Conservation (phyloP, 805 yeast species). For the Metschnikowia drakensbergensis region DNA sequence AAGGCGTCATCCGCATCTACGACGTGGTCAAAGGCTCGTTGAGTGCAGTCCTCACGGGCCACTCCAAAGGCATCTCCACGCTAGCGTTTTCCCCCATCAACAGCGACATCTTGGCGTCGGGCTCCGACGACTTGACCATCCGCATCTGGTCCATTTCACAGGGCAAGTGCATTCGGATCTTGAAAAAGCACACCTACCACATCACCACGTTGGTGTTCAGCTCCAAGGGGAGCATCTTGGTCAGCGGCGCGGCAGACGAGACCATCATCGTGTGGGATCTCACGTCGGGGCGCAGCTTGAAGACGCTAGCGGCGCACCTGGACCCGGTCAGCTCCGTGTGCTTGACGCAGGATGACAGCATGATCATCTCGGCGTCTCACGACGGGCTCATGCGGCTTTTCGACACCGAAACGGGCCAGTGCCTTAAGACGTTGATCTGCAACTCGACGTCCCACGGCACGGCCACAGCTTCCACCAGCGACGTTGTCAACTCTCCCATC, state of each 20-base stretch:
- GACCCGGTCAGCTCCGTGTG: conserved; percentile 82
- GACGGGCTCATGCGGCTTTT: conserved; percentile 91
- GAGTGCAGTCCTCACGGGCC: conserved; percentile 44
- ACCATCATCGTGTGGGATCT: conserved; percentile 90
- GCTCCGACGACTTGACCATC: conserved; percentile 80
- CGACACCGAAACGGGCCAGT: conserved; percentile 85
- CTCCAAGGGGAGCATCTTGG: conserved; percentile 69
- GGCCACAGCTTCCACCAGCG: conserved; percentile 53
- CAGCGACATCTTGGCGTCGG: conserved; percentile 69
- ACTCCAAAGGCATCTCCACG: conserved; percentile 68
- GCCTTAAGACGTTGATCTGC: conserved; percentile 82
- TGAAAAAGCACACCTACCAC: conserved; percentile 82
- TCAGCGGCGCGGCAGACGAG: conserved; percentile 86
- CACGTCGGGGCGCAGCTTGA: conserved; percentile 60
- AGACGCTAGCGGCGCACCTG: conserved; percentile 86
- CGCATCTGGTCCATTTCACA: conserved; percentile 62
- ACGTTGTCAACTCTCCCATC: conserved; percentile 61
- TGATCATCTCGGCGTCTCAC: conserved; percentile 80
- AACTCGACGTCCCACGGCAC: conserved; percentile 60
- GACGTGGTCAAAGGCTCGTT: conserved; percentile 18
- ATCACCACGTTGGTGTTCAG: conserved; percentile 71
- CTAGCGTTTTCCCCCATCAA: conserved; percentile 72
- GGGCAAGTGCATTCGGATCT: conserved; percentile 47
- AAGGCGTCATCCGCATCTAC: conserved; percentile 27
- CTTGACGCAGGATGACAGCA: conserved; percentile 72